Evolutionary conservation across 495 filamentous ascomycete genomes (phyloP).

Genomic region (Symbiotaphrina buchneri): DNA sequence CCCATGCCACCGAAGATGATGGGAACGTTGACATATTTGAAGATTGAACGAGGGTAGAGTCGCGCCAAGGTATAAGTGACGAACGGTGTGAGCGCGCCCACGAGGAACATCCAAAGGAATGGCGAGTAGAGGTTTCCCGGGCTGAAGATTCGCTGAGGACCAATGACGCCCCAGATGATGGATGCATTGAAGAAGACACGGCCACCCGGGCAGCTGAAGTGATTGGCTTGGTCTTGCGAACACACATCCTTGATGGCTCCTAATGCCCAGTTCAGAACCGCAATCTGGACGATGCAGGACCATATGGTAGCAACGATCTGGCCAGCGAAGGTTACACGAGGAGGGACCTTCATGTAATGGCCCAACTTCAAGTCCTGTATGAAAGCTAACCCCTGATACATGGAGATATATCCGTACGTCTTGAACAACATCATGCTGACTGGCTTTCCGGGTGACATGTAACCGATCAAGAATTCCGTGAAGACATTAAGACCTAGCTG

Average conservation of each 20-base stretch:
- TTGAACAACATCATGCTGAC: slow-evolving; percentile 81
- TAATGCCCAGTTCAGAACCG: slow-evolving; percentile 81
- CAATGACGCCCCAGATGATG: slow-evolving; percentile 77
- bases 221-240: slow-evolving; percentile 53
- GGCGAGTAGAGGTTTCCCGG: slow-evolving; percentile 40
- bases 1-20: slow-evolving; percentile 49
- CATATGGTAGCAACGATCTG: slow-evolving; percentile 65
- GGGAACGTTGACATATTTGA: slow-evolving; percentile 45
- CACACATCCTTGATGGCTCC: slow-evolving; percentile 51
- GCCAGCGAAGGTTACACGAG: slow-evolving; percentile 52
- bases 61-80: slow-evolving; percentile 38
- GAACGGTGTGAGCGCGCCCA: slow-evolving; percentile 48
- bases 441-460: slow-evolving; percentile 55
- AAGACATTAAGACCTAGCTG: slow-evolving; percentile 62
- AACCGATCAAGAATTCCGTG: slow-evolving; percentile 61
- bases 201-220: slow-evolving; percentile 76
- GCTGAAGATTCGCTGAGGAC: slow-evolving; percentile 57
- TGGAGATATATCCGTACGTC: slow-evolving; percentile 60
- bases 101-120: slow-evolving; percentile 57
- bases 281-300: slow-evolving; percentile 62
- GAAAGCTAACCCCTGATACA: slow-evolving; percentile 69
- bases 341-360: slow-evolving; percentile 87
- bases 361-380: slow-evolving; percentile 71
- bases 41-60: slow-evolving; percentile 18
- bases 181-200: slow-evolving; percentile 78